These are phyloP conservation scores for Botryobasidium botryosum DNA, from an alignment of 768 basidiomycete genomes.

Conservation along the genomic window DNA sequence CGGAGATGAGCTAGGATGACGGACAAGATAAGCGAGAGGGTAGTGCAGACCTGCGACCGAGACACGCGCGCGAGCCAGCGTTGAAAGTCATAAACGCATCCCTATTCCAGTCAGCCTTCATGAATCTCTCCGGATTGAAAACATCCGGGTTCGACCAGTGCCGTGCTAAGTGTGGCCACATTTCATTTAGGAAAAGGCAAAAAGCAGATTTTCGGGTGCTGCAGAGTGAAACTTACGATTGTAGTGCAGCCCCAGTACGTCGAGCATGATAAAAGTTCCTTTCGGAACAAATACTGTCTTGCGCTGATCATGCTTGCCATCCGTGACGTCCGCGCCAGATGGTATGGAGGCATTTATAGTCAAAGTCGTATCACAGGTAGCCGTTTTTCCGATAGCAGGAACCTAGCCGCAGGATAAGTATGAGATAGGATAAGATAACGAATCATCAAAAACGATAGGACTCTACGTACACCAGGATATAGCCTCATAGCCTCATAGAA, in stretches of 20 bases:
- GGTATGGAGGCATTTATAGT: neutral
- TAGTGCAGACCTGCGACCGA: constrained; percentile 2
- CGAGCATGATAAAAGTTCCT: neutral
- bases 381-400: neutral
- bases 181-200: too few relatives aligned
- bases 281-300: constrained; percentile 2
- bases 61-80: constrained; percentile 1
- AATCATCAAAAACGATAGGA: too few relatives aligned
- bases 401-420: too few relatives aligned
- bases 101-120: constrained; percentile 3
- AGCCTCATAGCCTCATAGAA: too few relatives aligned
- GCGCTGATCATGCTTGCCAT: too few relatives aligned
- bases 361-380: neutral
- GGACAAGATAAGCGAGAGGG: neutral
- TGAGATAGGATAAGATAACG: too few relatives aligned
- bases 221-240: constrained; percentile 6
- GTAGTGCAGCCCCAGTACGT: constrained; percentile 1
- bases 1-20: too few relatives aligned
- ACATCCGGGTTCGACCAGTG: too few relatives aligned
- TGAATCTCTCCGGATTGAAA: constrained; percentile 5
- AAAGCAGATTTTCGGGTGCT: too few relatives aligned
- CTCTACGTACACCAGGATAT: too few relatives aligned
- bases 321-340: too few relatives aligned
- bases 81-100: constrained; percentile 8
- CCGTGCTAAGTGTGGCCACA: too few relatives aligned